Percentiles rank a stretch among this genome's conserved stretches.
Evolutionary conservation across 2,329 filamentous ascomycete genomes (phyloP).

Genomic region (Aspergillus sp.): DNA sequence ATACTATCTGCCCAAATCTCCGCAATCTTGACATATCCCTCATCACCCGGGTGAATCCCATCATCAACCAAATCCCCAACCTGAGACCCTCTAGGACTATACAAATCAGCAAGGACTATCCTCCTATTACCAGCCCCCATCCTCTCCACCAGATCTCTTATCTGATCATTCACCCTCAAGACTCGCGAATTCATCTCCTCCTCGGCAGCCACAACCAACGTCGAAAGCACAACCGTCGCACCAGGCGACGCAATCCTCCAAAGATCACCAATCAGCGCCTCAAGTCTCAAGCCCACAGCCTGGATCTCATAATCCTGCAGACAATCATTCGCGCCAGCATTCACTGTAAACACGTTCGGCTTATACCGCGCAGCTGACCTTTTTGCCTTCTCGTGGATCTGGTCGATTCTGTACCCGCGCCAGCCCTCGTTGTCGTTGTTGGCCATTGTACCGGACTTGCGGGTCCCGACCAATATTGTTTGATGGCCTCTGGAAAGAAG

Average conservation of each 20-base stretch:
- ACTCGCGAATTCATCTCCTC: background rate
- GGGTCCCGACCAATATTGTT: too few species aligned
- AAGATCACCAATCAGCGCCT: background rate
- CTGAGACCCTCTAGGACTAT: too few species aligned
- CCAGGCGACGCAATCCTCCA: background rate
- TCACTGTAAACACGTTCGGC: conserved; percentile 9
- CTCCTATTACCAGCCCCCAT: background rate
- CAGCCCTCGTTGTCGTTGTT: too few species aligned
- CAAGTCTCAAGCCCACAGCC: conserved; percentile 1
- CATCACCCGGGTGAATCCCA: conserved; percentile 12
- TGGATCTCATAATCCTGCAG: background rate
- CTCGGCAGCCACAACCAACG: background rate
- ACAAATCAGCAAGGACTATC: conserved; percentile 10
- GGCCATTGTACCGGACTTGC: too few species aligned
- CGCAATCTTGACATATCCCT: conserved; percentile 16
- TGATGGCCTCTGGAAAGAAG: too few species aligned
- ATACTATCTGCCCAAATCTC: conserved; percentile 13
- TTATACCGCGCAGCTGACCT: background rate
- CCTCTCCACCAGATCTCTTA: background rate
- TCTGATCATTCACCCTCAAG: background rate
- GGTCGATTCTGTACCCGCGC: too few species aligned
- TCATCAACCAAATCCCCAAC: background rate
- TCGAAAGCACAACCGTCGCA: conserved; percentile 5
- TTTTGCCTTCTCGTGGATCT: too few species aligned
- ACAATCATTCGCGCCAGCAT: conserved; percentile 12